These are phyloP conservation scores for Asterophora parasitica DNA, from an alignment of 768 basidiomycete genomes.

Conservation along the genomic window DNA sequence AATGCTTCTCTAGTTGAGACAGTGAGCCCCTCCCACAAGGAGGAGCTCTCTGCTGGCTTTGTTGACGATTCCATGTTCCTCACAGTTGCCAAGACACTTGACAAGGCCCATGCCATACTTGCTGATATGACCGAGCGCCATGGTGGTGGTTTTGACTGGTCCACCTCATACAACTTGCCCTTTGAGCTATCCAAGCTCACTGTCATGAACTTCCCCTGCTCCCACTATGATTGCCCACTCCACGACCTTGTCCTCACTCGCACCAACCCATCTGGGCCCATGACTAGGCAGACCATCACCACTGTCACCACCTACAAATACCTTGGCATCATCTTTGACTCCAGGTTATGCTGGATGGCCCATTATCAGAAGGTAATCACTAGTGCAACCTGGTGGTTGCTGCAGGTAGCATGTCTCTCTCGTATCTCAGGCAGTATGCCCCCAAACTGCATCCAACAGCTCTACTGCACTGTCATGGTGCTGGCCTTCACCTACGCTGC, in stretches of 20 bases:
- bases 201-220: constrained; percentile 21
- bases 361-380: constrained; percentile 6
- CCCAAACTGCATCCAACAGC: too few relatives aligned
- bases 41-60: not conserved
- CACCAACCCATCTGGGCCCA: too few relatives aligned
- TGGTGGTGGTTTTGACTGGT: constrained; percentile 24
- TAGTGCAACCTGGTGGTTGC: not conserved
- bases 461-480: too few relatives aligned
- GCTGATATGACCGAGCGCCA: constrained; percentile 20
- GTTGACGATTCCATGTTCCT: constrained; percentile 20
- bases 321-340: too few relatives aligned
- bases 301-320: not conserved
- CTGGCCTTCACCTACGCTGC: too few relatives aligned
- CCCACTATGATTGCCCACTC: too few relatives aligned
- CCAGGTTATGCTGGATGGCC: constrained; percentile 8
- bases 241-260: too few relatives aligned
- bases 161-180: constrained; percentile 22
- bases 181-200: too few relatives aligned
- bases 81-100: constrained; percentile 20
- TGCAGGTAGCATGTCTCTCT: not conserved
- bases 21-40: not conserved
- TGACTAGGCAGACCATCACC: too few relatives aligned
- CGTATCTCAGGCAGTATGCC: too few relatives aligned
- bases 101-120: constrained; percentile 12
- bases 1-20: too few relatives aligned